Conservation (phyloP, 2,329 filamentous ascomycete genomes). For the Aureobasidium sp. region DNA sequence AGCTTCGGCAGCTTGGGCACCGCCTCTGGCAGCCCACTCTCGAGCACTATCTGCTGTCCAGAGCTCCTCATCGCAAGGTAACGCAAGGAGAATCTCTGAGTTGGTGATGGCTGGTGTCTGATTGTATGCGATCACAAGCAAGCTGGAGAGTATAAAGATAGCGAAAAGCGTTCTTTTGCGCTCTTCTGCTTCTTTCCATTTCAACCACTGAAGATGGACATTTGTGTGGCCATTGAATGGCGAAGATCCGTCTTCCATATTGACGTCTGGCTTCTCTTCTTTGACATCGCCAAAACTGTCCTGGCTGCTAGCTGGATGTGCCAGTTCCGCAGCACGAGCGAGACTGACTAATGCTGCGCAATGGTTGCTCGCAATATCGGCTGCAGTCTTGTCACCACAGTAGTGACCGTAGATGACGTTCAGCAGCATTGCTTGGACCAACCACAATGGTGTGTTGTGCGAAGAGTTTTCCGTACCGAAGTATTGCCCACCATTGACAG, state of each 20-base stretch:
- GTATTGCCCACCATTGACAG: constrained; percentile 38
- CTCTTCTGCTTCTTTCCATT: constrained; percentile 83
- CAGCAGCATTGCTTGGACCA: constrained; percentile 93
- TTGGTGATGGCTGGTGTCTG: constrained; percentile 86
- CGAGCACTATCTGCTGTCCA: constrained; percentile 77
- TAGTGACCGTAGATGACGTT: constrained; percentile 96
- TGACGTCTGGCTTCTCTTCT: constrained; percentile 35
- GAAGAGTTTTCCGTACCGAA: constrained; percentile 31
- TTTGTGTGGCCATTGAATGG: constrained; percentile 7
- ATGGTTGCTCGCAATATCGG: constrained; percentile 87
- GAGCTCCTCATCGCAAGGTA: constrained; percentile 89
- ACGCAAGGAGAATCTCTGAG: constrained; percentile 79
- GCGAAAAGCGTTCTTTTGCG: constrained; percentile 87
- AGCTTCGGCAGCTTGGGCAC: constrained; percentile 57
- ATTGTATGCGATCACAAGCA: constrained; percentile 88
- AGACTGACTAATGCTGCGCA: constrained; percentile 86
- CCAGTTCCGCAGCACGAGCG: constrained; percentile 77
- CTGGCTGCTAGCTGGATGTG: constrained; percentile 36
- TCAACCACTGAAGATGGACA: constrained; percentile 62
- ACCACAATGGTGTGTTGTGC: constrained; percentile 72
- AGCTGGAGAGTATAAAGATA: constrained; percentile 84
- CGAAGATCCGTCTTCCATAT: constrained; percentile 44
- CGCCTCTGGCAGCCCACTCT: constrained; percentile 72
- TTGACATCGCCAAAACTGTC: constrained; percentile 20
- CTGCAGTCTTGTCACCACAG: constrained; percentile 81